Base-by-base conservation (phyloP, 306 rosid genomes). In the Quercus alba region DNA sequence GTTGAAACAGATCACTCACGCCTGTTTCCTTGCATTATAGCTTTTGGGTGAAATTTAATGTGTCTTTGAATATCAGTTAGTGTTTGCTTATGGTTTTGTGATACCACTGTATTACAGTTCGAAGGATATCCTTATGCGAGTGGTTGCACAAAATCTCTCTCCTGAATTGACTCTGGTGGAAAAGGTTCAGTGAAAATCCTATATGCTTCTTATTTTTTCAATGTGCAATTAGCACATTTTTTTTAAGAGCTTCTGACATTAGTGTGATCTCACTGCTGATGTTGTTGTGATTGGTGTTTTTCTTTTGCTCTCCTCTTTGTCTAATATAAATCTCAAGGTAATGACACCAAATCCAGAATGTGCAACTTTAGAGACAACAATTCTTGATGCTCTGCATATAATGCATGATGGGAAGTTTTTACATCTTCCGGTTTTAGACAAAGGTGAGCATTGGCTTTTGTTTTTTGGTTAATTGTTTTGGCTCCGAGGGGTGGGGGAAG, bases 321-420 rank as follows among this genome's bases (percentile, higher is more conserved):
- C 70, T 54, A 77, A 31, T 35, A 23, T 81, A 66, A 75, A 69
- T 78, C 74, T 58, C 68, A 77, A 95, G 98, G 98, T 95, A 72
- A 95, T 95, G 99, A 93, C 99, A 41, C 91, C 93, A 83, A 91
- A 90, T 85, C 99, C 98, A 23, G 94, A 89, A 78, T 95, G 98
- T 88, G 94, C 96, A 63, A 84, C 89, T 3, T 56, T 91, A 46
- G 99, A 95, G 68, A 91, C 96, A 51, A 88, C 99, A 75, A 95
- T 95, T 76, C 91, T 95, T 72, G 98, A 93, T 31, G 96, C 99
- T 4, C 86, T 95, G 80, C 99, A 95, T 73, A 85, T 89, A 86
- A 93, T 95, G 99, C 97, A 95, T 80, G 94, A 91, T 52, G 96
- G 98, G 82, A 95, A 90, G 86, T 95, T 91, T 86, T 90, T 95